These are phyloP conservation scores for Tuber aestivum DNA, from an alignment of 495 filamentous ascomycete species.

Conservation along the genomic window DNA sequence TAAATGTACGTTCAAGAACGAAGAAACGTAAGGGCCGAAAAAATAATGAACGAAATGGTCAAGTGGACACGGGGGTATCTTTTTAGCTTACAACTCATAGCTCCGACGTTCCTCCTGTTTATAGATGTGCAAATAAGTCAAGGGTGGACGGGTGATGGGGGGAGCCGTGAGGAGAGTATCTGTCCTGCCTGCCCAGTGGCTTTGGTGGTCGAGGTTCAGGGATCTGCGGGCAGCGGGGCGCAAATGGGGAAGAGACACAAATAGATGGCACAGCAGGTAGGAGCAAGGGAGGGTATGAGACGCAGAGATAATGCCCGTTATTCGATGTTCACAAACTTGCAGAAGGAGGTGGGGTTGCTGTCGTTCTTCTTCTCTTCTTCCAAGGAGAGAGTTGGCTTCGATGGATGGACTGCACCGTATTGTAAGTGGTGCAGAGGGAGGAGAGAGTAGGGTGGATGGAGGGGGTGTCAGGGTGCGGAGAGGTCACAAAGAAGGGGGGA, in stretches of 20 bases:
- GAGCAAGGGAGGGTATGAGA: background rate
- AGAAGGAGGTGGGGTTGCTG: slow-evolving; percentile 1
- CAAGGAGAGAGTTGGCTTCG: background rate
- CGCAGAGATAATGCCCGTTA: background rate
- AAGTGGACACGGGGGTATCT: slow-evolving; percentile 5
- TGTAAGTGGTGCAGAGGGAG: background rate
- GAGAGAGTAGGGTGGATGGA: background rate
- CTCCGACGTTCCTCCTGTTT: slow-evolving; percentile 12
- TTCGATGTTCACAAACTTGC: slow-evolving; percentile 1
- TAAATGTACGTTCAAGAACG: slow-evolving; percentile 10
- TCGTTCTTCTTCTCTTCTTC: background rate
- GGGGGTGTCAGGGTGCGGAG: background rate
- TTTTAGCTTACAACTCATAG: slow-evolving; percentile 36
- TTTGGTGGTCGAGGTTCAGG: background rate
- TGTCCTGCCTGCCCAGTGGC: background rate
- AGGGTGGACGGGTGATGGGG: background rate
- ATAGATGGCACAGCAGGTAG: slow-evolving; percentile 3
- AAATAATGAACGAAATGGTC: background rate
- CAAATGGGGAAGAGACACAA: slow-evolving; percentile 6
- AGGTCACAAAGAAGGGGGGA: background rate
- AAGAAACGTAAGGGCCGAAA: slow-evolving; percentile 2
- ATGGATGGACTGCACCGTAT: background rate
- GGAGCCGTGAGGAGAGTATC: background rate
- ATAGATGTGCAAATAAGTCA: background rate
- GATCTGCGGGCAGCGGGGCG: slow-evolving; percentile 1